A percentile compares a stretch with the other conserved stretches of the same genome.
Conservation (phyloP, 148 eudicot species). For the Chenopodium quinoa region DNA sequence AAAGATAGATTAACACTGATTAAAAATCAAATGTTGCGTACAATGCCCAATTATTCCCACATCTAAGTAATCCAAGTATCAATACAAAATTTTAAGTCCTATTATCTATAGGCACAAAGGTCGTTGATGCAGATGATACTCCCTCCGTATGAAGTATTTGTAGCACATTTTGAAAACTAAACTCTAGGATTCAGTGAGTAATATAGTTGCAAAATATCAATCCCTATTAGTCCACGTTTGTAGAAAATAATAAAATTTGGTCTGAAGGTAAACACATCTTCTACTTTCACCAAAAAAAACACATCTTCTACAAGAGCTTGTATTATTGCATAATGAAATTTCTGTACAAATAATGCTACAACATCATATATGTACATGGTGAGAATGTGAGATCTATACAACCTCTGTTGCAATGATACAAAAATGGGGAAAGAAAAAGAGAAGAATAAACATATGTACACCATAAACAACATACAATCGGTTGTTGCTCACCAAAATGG, state of each 20-base stretch:
- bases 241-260: background rate
- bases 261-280: background rate
- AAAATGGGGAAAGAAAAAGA: background rate
- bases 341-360: slow-evolving; percentile 26
- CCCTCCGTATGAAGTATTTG: too few relatives aligned
- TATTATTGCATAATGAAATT: slow-evolving; percentile 4
- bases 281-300: too few relatives aligned
- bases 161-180: too few relatives aligned
- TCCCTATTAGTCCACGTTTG: background rate
- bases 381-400: background rate
- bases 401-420: background rate
- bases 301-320: background rate
- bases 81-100: too few relatives aligned
- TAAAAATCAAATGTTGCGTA: too few relatives aligned
- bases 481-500: slow-evolving; percentile 70
- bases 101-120: too few relatives aligned
- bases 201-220: background rate
- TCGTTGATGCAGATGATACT: too few relatives aligned
- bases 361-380: slow-evolving; percentile 23
- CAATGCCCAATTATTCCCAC: too few relatives aligned
- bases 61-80: too few relatives aligned
- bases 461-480: slow-evolving; percentile 3
- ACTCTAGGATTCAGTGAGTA: too few relatives aligned
- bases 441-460: slow-evolving; percentile 17
- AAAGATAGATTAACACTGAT: too few relatives aligned